Conservation (phyloP, 2,329 filamentous ascomycete species). For the Fusarium floridanum region DNA sequence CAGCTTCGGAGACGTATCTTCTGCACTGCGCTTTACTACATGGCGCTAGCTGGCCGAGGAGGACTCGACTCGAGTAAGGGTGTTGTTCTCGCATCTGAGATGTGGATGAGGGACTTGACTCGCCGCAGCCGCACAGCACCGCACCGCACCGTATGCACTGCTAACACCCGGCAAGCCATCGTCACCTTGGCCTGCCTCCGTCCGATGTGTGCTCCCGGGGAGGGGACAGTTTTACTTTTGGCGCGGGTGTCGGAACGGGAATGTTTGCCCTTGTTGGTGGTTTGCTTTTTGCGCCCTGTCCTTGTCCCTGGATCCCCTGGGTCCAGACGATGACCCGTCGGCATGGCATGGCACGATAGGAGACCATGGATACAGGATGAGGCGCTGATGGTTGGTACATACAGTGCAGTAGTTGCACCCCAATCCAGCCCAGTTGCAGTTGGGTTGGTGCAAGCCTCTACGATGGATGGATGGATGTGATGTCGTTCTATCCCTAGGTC, state of each 20-base stretch:
- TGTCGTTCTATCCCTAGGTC: conserved; percentile 4
- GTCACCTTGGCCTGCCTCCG: conserved; percentile 10
- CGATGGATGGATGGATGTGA: conserved; percentile 21
- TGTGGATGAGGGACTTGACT: conserved; percentile 30
- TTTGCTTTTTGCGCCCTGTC: conserved; percentile 17
- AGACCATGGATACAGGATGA: conserved; percentile 24
- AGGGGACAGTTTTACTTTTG: conserved; percentile 28
- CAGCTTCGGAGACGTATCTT: conserved; percentile 18
- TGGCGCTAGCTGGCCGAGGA: conserved; percentile 6
- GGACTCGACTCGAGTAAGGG: background rate
- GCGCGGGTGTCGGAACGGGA: conserved; percentile 35
- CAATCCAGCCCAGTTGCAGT: background rate
- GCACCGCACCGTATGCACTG: background rate
- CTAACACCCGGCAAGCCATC: conserved; percentile 13
- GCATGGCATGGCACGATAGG: conserved; percentile 31
- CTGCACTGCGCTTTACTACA: conserved; percentile 11
- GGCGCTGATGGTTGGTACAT: conserved; percentile 17
- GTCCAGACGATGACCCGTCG: conserved; percentile 8
- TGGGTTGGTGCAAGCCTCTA: conserved; percentile 20
- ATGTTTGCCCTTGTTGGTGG: conserved; percentile 13
- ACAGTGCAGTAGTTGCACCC: background rate
- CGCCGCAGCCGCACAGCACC: conserved; percentile 10
- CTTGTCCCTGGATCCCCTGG: conserved; percentile 12
- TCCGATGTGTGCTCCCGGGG: conserved; percentile 18
- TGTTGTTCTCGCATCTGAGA: conserved; percentile 18